These are phyloP conservation scores for Diaporthe citriasiana DNA, from an alignment of 2,329 filamentous ascomycete genomes.

Conservation along the genomic window DNA sequence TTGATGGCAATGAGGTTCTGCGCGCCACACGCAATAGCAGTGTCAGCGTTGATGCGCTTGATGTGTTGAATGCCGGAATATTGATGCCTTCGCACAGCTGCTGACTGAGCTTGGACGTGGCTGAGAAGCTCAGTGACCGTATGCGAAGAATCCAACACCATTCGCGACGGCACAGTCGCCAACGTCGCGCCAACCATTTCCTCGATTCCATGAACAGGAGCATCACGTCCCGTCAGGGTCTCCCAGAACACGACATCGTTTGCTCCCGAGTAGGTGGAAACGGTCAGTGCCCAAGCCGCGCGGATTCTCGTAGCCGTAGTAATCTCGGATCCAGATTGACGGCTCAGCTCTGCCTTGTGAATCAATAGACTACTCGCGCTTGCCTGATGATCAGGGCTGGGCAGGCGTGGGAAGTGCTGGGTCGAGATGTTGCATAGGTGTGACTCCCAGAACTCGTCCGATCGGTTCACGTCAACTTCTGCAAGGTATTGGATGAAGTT, in stretches of 20 bases:
- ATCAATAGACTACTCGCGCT: slow-evolving; percentile 64
- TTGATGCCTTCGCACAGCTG: slow-evolving; percentile 73
- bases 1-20: slow-evolving; percentile 40
- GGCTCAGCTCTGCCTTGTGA: slow-evolving; percentile 54
- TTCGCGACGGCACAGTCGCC: slow-evolving; percentile 69
- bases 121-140: slow-evolving; percentile 60
- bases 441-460: slow-evolving; percentile 61
- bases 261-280: not conserved
- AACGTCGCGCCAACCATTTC: slow-evolving; percentile 56
- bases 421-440: slow-evolving; percentile 49
- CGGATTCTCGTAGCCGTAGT: slow-evolving; percentile 65
- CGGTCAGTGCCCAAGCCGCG: slow-evolving; percentile 21
- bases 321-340: not conserved
- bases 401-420: not conserved
- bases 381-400: not conserved
- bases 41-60: slow-evolving; percentile 67
- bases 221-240: slow-evolving; percentile 29
- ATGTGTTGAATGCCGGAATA: slow-evolving; percentile 74
- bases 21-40: slow-evolving; percentile 49
- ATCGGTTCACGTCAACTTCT: slow-evolving; percentile 53
- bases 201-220: slow-evolving; percentile 32
- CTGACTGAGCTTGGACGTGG: slow-evolving; percentile 68
- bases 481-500: slow-evolving; percentile 58
- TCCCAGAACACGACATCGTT: slow-evolving; percentile 26
- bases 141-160: slow-evolving; percentile 58